Evolutionary conservation across 805 yeast genomes (phyloP).

Genomic region (Schwanniomyces occidentalis): DNA sequence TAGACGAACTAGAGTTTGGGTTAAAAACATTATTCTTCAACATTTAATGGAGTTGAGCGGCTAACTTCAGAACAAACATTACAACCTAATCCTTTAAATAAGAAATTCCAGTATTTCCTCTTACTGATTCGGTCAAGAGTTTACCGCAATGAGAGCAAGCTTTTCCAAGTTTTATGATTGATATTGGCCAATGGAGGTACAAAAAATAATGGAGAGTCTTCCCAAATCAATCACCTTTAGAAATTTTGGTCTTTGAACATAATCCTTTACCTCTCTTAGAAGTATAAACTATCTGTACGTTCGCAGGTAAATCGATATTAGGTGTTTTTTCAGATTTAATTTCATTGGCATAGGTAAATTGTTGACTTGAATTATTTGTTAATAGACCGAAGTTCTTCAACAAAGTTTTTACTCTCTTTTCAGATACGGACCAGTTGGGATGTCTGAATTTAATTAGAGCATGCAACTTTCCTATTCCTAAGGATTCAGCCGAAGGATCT

Average conservation of each 20-base stretch:
- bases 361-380: conserved; percentile 23
- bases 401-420: conserved; percentile 53
- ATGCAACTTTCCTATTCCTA: conserved; percentile 56
- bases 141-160: conserved; percentile 77
- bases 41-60: conserved; percentile 49
- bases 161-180: conserved; percentile 54
- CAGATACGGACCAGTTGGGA: conserved; percentile 64
- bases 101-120: conserved; percentile 25
- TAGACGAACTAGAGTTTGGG: conserved; percentile 22
- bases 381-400: conserved; percentile 59
- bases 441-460: conserved; percentile 49
- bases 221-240: conserved; percentile 59
- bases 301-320: conserved; percentile 36
- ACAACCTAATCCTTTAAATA: conserved; percentile 59
- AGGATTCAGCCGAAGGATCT: conserved; percentile 60
- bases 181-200: conserved; percentile 70
- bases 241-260: conserved; percentile 48
- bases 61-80: conserved; percentile 63
- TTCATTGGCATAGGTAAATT: conserved; percentile 52
- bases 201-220: conserved; percentile 58
- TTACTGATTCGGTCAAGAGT: conserved; percentile 34
- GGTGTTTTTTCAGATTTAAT: conserved; percentile 55
- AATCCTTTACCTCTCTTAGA: conserved; percentile 56
- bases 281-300: conserved; percentile 49
- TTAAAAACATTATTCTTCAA: conserved; percentile 54